Base-by-base conservation (phyloP, 129 eudicot species). In the Calendula officinalis region DNA sequence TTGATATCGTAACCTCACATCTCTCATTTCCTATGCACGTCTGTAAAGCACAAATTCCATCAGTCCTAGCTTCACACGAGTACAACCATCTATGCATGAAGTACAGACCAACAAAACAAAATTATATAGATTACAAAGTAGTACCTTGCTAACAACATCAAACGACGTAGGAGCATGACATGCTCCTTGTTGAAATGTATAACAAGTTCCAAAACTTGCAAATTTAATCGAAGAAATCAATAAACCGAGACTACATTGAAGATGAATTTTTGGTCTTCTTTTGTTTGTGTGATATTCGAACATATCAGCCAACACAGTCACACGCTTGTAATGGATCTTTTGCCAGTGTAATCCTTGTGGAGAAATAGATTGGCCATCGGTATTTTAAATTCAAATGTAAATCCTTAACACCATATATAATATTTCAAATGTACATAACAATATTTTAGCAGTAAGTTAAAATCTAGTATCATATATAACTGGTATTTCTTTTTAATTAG, bases 151-250 rank as follows among this genome's bases (percentile, higher is more conserved):
- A 70, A 94, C 54, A 65, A 77, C 80, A 71, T 76, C 58, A 52
- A 72, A 66, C 1, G 99, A 88, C 58, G 87, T 22, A 30, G 86
- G 68, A 66, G 95, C 99, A 74, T 94, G 99, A 70, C 99, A 94
- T 67, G 84, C 39, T 75, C 99, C 95, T 80, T 72, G 70, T 73
- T 77, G 82, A 74, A 86, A 94, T 66, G 71, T 71, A 33, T 97
- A 97, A 61, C 99, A 94, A 46, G 86, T 83, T 72, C 97, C 99
- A 67, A 88, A 94, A 76, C 99, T 94, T 13, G 99, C 99, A 73
- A 94, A 94, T 62, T 89, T 89, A 56, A 94, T 94, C 5, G 95
- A 67, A 60, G 95, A 77, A 50, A 94, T 89, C 33, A 78, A 73
- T 45, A 82, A 90, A n/a, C 89, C 96, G 2, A 69, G 81, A 50